Evolutionary conservation across 1,284 basidiomycete genomes (phyloP).

Genomic region (Sanguinoderma infundibulare): DNA sequence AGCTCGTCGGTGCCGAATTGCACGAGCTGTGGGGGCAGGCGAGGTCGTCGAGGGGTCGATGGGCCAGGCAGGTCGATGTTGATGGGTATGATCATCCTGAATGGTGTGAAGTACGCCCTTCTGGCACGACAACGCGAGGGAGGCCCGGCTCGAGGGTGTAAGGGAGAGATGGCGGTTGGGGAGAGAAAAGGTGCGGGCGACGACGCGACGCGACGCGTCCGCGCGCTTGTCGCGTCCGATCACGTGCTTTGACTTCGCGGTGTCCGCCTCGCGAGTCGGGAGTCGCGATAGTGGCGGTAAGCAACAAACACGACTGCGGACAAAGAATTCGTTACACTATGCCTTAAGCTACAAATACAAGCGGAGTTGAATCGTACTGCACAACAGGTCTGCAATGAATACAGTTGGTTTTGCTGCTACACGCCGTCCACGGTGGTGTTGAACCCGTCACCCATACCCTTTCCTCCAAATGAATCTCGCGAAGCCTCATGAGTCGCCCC

Average conservation of each 20-base stretch:
- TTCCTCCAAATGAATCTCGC: background rate
- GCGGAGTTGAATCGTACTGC: background rate
- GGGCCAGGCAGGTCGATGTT: conserved; percentile 22
- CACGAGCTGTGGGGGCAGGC: conserved; percentile 62
- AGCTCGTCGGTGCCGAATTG: conserved; percentile 71
- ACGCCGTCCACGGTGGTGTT: too few species aligned
- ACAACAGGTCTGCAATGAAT: background rate
- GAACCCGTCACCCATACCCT: too few species aligned
- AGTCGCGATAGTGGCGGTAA: too few species aligned
- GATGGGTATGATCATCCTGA: conserved; percentile 35
- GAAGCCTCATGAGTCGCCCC: conserved; percentile 34
- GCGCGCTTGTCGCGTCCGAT: background rate
- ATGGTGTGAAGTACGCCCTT: too few species aligned
- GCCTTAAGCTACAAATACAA: background rate
- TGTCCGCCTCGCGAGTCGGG: background rate
- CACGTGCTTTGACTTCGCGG: background rate
- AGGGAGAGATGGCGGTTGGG: background rate
- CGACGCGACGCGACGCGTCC: conserved; percentile 2
- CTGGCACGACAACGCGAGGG: too few species aligned
- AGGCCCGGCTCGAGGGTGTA: too few species aligned
- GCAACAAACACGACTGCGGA: background rate
- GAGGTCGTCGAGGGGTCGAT: conserved; percentile 37
- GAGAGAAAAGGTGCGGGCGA: too few species aligned
- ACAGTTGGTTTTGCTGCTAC: background rate
- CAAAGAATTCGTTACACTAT: too few species aligned